These are phyloP conservation scores for Gonium pectorale DNA, from an alignment of 139 green algal species.

Conservation along the genomic window DNA sequence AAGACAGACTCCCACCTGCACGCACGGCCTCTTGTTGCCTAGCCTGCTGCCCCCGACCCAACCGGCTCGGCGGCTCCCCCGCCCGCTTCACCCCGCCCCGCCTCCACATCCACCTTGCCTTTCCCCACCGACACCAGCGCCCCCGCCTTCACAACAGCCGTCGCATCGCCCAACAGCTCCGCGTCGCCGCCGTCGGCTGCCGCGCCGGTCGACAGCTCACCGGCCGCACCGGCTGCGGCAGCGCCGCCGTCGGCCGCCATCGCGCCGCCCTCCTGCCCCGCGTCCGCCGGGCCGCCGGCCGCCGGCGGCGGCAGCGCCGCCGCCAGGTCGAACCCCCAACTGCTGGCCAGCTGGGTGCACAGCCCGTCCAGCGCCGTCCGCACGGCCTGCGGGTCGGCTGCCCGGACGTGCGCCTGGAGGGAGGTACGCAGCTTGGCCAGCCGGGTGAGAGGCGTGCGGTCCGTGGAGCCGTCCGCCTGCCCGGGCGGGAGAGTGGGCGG, in stretches of 20 bases:
- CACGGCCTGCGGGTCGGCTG: conserved; percentile 10
- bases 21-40: no score
- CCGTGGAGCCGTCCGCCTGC: conserved; percentile 17
- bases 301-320: background rate
- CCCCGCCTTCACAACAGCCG: no score
- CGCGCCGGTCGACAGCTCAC: no score
- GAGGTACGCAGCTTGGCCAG: conserved; percentile 38
- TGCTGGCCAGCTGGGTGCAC: conserved; percentile 3
- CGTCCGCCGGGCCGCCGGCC: no score
- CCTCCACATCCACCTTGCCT: background rate
- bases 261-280: background rate
- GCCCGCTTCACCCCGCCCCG: no score
- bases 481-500: no score
- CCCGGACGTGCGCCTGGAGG: conserved; percentile 11
- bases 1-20: no score
- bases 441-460: background rate
- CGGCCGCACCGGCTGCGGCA: background rate
- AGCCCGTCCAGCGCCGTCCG: conserved; percentile 3
- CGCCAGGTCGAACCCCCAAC: conserved; percentile 17
- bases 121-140: background rate
- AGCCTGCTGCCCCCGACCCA: no score
- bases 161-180: background rate
- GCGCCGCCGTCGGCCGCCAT: background rate
- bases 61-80: no score
- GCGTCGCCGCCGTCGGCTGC: background rate